A percentile compares a stretch with the other conserved stretches of the same genome.
These are phyloP conservation scores for Raffaelea arxii DNA, from an alignment of 2,329 filamentous ascomycete species.

Conservation along the genomic window DNA sequence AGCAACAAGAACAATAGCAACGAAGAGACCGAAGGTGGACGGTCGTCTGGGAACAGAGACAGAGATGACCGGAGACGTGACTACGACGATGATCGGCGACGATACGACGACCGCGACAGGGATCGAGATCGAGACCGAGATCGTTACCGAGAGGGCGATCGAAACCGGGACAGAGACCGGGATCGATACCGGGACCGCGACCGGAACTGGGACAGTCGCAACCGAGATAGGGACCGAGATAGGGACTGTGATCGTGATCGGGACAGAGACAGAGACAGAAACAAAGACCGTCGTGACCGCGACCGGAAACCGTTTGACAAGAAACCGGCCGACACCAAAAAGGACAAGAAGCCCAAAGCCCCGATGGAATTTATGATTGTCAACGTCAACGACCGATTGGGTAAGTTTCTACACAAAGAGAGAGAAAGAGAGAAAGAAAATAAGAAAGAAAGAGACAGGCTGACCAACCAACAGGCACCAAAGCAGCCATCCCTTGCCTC, in stretches of 20 bases:
- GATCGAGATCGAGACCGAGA: neutral
- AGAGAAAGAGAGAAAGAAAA: too few relatives aligned
- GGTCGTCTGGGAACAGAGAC: too few relatives aligned
- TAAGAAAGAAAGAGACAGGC: too few relatives aligned
- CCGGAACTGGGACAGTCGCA: constrained; percentile 39
- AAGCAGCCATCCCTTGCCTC: constrained; percentile 83
- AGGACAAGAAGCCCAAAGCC: too few relatives aligned
- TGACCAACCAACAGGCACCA: constrained; percentile 62
- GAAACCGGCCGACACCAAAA: constrained; percentile 12
- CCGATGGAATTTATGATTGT: constrained; percentile 77
- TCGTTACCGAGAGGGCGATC: constrained; percentile 1
- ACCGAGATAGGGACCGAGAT: constrained; percentile 16
- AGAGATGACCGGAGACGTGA: too few relatives aligned
- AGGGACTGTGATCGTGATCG: neutral
- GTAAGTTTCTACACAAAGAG: constrained; percentile 3
- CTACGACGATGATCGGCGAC: neutral
- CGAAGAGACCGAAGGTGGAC: too few relatives aligned
- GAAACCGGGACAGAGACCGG: neutral
- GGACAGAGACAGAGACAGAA: constrained; percentile 22
- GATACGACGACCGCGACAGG: neutral
- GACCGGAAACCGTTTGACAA: constrained; percentile 13
- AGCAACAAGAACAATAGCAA: too few relatives aligned
- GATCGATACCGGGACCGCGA: neutral
- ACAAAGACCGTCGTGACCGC: constrained; percentile 20
- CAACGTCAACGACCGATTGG: constrained; percentile 87